Conservation (phyloP, 768 basidiomycete species). For the Chiua virens region DNA sequence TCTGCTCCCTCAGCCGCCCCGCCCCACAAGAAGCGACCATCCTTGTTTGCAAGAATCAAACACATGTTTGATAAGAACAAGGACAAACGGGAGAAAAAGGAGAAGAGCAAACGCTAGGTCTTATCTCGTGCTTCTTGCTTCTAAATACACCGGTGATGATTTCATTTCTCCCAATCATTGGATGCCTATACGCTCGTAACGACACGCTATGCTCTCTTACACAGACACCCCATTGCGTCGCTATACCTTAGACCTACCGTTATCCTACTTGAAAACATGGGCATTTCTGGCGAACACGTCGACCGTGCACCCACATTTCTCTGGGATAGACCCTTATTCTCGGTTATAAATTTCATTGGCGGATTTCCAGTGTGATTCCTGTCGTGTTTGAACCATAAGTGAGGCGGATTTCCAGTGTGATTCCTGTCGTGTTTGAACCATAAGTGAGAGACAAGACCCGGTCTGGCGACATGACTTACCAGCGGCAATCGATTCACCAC, state of each 20-base stretch:
- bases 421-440: constrained; percentile 33
- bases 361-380: constrained; percentile 49
- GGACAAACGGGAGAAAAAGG: constrained; percentile 37
- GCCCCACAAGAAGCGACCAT: constrained; percentile 49
- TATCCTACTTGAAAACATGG: constrained; percentile 15
- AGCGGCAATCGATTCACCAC: constrained; percentile 93
- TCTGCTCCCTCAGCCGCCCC: constrained; percentile 36
- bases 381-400: background rate
- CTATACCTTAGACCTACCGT: constrained; percentile 17
- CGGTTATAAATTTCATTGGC: constrained; percentile 20
- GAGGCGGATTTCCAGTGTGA: constrained; percentile 40
- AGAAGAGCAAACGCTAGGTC: constrained; percentile 25
- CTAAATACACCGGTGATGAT: background rate
- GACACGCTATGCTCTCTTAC: constrained; percentile 17
- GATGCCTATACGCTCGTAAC: constrained; percentile 8
- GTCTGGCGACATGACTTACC: constrained; percentile 44
- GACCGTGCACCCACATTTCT: constrained; percentile 17
- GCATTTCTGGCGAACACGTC: constrained; percentile 8
- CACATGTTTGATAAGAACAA: constrained; percentile 53
- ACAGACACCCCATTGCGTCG: constrained; percentile 9
- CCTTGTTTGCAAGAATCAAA: constrained; percentile 55
- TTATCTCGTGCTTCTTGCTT: background rate
- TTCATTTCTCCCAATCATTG: background rate
- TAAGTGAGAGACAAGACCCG: background rate
- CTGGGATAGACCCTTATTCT: background rate